A percentile compares a stretch with the other conserved stretches of the same genome.
Evolutionary conservation across 2,329 filamentous ascomycete genomes (phyloP).

Genomic region (Hymenoscyphus repandus): DNA sequence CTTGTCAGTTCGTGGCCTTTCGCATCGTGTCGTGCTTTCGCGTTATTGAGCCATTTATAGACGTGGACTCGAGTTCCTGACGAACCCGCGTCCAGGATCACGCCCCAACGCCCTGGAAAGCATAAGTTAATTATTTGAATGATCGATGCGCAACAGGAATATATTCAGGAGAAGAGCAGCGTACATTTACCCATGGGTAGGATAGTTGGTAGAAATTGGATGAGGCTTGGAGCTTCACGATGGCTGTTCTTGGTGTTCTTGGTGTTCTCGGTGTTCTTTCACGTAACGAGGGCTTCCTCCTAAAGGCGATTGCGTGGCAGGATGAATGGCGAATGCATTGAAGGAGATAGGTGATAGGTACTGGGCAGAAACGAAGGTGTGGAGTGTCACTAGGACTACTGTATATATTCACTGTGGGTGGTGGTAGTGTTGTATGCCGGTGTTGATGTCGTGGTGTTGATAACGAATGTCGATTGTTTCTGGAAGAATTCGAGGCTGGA

Average conservation of each 20-base stretch:
- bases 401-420: background rate
- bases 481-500: background rate
- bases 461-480: slow-evolving; percentile 3
- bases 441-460: background rate
- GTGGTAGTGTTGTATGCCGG: background rate
- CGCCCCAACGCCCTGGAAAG: slow-evolving; percentile 62
- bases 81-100: slow-evolving; percentile 95
- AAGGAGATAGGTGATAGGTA: slow-evolving; percentile 7
- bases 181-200: slow-evolving; percentile 31
- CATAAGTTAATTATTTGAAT: background rate
- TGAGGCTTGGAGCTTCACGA: background rate
- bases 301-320: slow-evolving; percentile 9
- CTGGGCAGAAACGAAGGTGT: slow-evolving; percentile 19
- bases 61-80: slow-evolving; percentile 93
- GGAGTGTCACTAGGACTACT: slow-evolving; percentile 1
- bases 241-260: too few relatives aligned
- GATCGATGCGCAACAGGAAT: background rate
- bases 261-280: too few relatives aligned
- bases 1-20: slow-evolving; percentile 55
- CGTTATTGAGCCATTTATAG: slow-evolving; percentile 84
- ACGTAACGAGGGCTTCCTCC: slow-evolving; percentile 8
- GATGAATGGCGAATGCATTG: slow-evolving; percentile 21
- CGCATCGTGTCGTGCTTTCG: slow-evolving; percentile 58
- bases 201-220: slow-evolving; percentile 1
- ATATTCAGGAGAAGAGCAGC: slow-evolving; percentile 9